A percentile compares a stretch with the other conserved stretches of the same genome.
Conservation (phyloP, 2,329 filamentous ascomycete species). For the Fusarium sp. region DNA sequence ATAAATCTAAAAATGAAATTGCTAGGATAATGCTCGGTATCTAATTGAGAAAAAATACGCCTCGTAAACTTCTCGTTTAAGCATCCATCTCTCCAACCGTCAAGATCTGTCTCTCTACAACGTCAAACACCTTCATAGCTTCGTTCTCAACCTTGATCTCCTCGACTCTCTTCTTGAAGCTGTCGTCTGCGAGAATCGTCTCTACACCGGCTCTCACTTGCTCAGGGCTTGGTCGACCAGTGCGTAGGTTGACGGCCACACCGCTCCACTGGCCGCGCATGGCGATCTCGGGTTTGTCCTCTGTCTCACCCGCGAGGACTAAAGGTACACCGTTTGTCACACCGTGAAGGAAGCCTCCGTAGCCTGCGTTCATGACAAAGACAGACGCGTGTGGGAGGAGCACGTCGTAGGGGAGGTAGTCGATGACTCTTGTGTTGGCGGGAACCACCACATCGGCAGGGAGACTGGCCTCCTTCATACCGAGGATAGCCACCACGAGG, state of each 20-base stretch:
- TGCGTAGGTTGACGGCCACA: constrained; percentile 57
- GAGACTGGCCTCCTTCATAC: constrained; percentile 39
- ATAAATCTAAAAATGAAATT: neutral
- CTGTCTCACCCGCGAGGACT: constrained; percentile 56
- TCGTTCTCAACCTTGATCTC: constrained; percentile 50
- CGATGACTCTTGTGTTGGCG: constrained; percentile 55
- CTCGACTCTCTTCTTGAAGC: constrained; percentile 47
- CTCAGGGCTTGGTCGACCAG: constrained; percentile 46
- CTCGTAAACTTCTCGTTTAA: neutral
- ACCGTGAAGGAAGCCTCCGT: constrained; percentile 59
- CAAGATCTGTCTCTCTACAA: constrained; percentile 40
- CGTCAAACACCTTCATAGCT: constrained; percentile 39
- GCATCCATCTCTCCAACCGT: neutral
- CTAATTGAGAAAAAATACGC: neutral
- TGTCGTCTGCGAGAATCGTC: constrained; percentile 44
- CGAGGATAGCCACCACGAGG: constrained; percentile 49
- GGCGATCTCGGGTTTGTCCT: constrained; percentile 57
- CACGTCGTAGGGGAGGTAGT: constrained; percentile 62
- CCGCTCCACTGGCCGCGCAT: constrained; percentile 57
- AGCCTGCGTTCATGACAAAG: constrained; percentile 62
- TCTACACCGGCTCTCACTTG: constrained; percentile 48
- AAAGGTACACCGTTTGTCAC: constrained; percentile 60
- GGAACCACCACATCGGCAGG: constrained; percentile 48
- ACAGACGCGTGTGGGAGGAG: constrained; percentile 57
- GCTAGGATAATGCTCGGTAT: neutral